A percentile compares a stretch with the other conserved stretches of the same genome.
phyloP scores from a whole-genome alignment of 2,329 filamentous ascomycete genomes.

The Sordariomycetes sp. region DNA sequence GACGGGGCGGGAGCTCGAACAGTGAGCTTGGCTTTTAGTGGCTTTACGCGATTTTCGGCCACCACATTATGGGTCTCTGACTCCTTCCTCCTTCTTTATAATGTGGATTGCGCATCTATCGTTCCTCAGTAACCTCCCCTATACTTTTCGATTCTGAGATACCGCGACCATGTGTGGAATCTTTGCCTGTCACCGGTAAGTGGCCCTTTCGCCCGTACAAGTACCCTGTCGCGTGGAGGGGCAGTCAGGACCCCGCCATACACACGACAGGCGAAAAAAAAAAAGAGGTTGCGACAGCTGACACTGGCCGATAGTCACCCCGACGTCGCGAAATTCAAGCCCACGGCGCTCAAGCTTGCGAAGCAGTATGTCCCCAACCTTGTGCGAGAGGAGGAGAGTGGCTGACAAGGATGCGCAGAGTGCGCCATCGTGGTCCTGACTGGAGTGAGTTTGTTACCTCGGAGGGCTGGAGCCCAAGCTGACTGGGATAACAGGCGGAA shows the following conservation, averaged over 20 bases:
- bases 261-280: conserved; percentile 5
- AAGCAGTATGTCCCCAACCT: conserved; percentile 62
- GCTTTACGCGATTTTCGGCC: conserved; percentile 2
- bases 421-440: conserved; percentile 94
- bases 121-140: too few relatives aligned
- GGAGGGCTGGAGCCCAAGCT: conserved; percentile 13
- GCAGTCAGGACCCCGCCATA: conserved; percentile 20
- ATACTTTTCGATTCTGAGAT: too few relatives aligned
- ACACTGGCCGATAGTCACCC: conserved; percentile 56
- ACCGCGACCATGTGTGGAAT: conserved; percentile 81
- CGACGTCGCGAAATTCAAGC: conserved; percentile 94
- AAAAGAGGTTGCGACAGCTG: conserved; percentile 9
- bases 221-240: conserved; percentile 20
- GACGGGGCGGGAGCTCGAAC: background rate
- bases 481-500: conserved; percentile 62
- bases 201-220: conserved; percentile 10
- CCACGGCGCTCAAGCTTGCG: conserved; percentile 82
- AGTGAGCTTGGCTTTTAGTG: background rate
- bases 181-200: conserved; percentile 87
- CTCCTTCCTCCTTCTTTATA: background rate
- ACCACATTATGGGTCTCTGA: background rate
- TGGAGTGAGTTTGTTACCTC: conserved; percentile 67
- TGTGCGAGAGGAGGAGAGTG: background rate
- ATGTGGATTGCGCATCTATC: background rate
- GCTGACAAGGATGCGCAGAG: conserved; percentile 38